Evolutionary conservation across 1,139 yeast species (phyloP).

Genomic region (Yamadazyma mexicana): DNA sequence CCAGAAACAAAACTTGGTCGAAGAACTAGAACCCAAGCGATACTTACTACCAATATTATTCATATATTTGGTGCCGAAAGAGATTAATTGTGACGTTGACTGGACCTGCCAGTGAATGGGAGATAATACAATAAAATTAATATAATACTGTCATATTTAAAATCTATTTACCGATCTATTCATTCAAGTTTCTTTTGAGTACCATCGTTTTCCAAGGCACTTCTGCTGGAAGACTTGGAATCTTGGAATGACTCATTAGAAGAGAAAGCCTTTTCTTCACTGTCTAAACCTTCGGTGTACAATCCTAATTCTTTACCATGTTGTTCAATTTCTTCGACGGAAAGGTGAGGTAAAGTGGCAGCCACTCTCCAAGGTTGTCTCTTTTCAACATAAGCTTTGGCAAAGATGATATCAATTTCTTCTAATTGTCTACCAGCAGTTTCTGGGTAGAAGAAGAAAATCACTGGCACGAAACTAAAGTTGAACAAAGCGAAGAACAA

Average conservation of each 20-base stretch:
- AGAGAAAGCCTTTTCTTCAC: constrained; percentile 9
- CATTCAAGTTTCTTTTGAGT: background rate
- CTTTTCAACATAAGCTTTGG: constrained; percentile 48
- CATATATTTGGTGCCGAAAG: constrained; percentile 13
- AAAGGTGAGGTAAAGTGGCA: constrained; percentile 48
- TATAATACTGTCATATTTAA: no score
- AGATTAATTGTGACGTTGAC: constrained; percentile 3
- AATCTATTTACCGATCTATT: background rate
- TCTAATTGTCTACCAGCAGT: constrained; percentile 50
- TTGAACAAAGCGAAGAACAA: constrained; percentile 44
- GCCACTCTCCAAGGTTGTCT: constrained; percentile 54
- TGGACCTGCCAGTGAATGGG: constrained; percentile 4
- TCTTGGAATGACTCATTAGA: constrained; percentile 10
- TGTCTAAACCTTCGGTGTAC: constrained; percentile 34
- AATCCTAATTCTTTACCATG: constrained; percentile 50
- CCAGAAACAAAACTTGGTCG: constrained; percentile 6
- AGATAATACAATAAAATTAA: background rate
- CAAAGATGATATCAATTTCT: constrained; percentile 45
- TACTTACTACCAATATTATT: constrained; percentile 15
- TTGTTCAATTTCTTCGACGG: constrained; percentile 45
- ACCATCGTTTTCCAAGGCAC: constrained; percentile 2
- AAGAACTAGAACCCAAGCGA: constrained; percentile 7
- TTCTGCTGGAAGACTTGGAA: constrained; percentile 7
- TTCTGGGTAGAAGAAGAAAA: constrained; percentile 50
- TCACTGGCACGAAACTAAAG: constrained; percentile 39